These are phyloP conservation scores for Chloromonas sp. DNA, from an alignment of 163 green algal genomes.

Conservation along the genomic window DNA sequence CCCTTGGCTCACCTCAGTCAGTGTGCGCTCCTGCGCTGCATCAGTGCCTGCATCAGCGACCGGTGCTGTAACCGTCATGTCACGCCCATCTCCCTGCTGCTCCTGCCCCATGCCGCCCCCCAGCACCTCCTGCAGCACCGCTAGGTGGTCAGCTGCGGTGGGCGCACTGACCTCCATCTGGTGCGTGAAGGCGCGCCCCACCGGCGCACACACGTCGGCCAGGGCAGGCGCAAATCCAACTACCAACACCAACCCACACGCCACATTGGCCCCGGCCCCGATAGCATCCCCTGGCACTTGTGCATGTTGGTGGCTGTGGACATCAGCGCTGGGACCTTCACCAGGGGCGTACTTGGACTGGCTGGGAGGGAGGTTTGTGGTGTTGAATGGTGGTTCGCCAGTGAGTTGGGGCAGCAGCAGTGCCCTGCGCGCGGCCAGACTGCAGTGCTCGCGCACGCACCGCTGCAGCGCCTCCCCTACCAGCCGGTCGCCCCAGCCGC, in stretches of 20 bases:
- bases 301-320: background rate
- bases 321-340: too few relatives aligned
- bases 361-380: background rate
- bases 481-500: background rate
- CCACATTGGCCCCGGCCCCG: too few relatives aligned
- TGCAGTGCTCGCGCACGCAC: background rate
- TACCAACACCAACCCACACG: constrained; percentile 1
- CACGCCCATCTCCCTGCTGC: background rate
- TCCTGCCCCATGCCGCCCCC: background rate
- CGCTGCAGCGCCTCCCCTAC: constrained; percentile 33
- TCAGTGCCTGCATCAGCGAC: too few relatives aligned
- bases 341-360: background rate
- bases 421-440: background rate
- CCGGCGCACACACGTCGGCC: constrained; percentile 49
- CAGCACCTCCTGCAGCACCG: constrained; percentile 37
- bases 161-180: constrained; percentile 58
- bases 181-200: constrained; percentile 81
- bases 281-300: background rate
- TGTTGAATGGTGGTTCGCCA: background rate
- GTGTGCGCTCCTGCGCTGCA: too few relatives aligned
- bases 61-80: too few relatives aligned
- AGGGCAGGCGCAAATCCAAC: background rate
- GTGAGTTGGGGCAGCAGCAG: background rate
- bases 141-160: constrained; percentile 23
- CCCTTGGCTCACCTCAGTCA: too few relatives aligned